Evolutionary conservation across 768 basidiomycete genomes (phyloP).

Genomic region (Mrakia frigida): DNA sequence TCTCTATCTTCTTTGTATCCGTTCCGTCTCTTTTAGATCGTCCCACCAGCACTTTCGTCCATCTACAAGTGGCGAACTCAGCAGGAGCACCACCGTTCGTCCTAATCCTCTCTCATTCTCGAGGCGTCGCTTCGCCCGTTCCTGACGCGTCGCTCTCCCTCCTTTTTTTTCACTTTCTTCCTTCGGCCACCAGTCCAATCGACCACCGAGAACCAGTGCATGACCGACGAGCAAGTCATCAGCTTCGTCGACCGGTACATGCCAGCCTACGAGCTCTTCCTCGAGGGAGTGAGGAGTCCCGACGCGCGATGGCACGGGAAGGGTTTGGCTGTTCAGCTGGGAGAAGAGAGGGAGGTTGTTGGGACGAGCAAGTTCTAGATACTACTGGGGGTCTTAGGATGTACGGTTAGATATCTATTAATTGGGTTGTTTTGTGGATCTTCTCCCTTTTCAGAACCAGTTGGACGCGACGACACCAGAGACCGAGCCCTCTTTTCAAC

Average conservation of each 20-base stretch:
- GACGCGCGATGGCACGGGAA: constrained; percentile 51
- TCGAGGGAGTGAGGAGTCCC: constrained; percentile 51
- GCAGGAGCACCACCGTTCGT: constrained; percentile 60
- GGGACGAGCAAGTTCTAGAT: constrained; percentile 13
- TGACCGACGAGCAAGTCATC: constrained; percentile 69
- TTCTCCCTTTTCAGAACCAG: too few species aligned
- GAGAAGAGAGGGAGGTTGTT: constrained; percentile 52
- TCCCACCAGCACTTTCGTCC: constrained; percentile 40
- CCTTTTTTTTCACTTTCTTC: background rate
- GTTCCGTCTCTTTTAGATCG: background rate
- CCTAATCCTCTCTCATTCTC: background rate
- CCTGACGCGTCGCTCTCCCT: background rate
- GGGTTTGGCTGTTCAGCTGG: constrained; percentile 55
- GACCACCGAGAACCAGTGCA: constrained; percentile 41
- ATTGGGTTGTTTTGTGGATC: too few species aligned
- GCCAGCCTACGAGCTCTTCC: constrained; percentile 86
- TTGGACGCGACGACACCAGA: too few species aligned
- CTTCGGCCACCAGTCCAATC: constrained; percentile 15
- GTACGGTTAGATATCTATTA: too few species aligned
- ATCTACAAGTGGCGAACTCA: constrained; percentile 84
- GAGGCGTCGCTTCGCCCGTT: background rate
- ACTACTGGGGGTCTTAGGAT: constrained; percentile 34
- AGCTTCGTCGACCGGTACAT: constrained; percentile 88
- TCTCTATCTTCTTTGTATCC: background rate
- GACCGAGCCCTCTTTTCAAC: too few species aligned